Evolutionary conservation across 2,329 filamentous ascomycete genomes (phyloP), one percentile per base, ranked within the genome.

Genomic region (Fusarium haematococcum): DNA sequence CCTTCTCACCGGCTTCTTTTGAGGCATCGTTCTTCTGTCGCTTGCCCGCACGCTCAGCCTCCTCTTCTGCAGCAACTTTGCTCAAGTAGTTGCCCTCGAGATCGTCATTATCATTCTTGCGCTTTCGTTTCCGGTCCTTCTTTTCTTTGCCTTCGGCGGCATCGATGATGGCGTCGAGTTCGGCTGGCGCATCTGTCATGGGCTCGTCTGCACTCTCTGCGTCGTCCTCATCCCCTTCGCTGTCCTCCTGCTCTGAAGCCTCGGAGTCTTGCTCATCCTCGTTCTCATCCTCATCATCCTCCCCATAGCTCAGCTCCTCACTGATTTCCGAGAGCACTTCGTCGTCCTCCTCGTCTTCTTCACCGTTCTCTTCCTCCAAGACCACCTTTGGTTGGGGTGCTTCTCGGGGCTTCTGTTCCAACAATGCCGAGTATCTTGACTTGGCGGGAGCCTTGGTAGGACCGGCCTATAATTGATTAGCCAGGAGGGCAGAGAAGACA

Each of bases 81-180:
- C 88, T 85, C 84, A 96, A 85, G 77, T 95, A 95, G 60, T 89
- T 90, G 66, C 87, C 89, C 79, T 95, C 93, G 2, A 95, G 83
- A 65, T 94, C 91, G 27, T 94, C 91, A 67, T 92, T 89, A 13
- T 92, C 89, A 35, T 92, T 88, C 65, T 87, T 91, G 67, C 92
- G 87, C 84, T 93, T 94, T 70, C 92, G 87, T 81, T 93, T 93
- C 33, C 89, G 86, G 11, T 90, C 86, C 65, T 83, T 80, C 76
- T 77, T 82, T 78, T 82, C 65, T 83, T 82, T 74, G 23, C 77
- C 80, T 54, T 83, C 79, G 23, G 80, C 76, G 52, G 78, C 80
- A 37, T 82, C 78, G 66, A 84, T 82, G 7, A 80, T 76, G 67
- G 72, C 81, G 70, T 83, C 81, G 25, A 84, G 84, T 33, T 82